Evolutionary conservation across 164 flowering plant genomes (phyloP), one percentile per base, ranked within the genome.

Genomic region (Piper betle): DNA sequence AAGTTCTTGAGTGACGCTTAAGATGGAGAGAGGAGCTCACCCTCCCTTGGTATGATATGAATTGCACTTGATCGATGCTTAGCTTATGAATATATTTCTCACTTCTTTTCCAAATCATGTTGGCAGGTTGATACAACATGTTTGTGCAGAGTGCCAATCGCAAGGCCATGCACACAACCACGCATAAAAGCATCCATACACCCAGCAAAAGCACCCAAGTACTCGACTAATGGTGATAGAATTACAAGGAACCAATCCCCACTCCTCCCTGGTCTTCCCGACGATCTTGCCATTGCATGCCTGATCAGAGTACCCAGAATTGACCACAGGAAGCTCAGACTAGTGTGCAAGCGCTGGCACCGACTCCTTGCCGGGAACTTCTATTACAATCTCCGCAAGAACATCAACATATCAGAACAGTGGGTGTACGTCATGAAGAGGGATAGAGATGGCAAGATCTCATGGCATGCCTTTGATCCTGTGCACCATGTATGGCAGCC

Each of bases 221-320:
- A 25, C 33, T 25, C 33, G 68, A 71, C 82, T 42, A 25, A 75
- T 20, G 80, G 84, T 37, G 82, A 77, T 41, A 81, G 77, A 37
- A 71, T 86, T 59, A 81, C 65, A 67, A 66, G 85, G 53, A 80
- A 60, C 66, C 89, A 79, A 53, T 78, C 83, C 55, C 96, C 91
- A 68, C 76, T 88, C 53, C 77, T 88, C 33, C 96, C 96, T 9
- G 96, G 93, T 56, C 91, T 88, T n/a, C 96, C 96, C 1, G 96
- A 88, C 74, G 96, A 88, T 71, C 86, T 86, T 64, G 96, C 96
- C n/a, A 83, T 88, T 59, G 91, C 93, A 55, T 88, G 96, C 77
- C 76, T 88, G 54, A 86, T 83, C 48, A 73, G 93, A 41, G 96
- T 89, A 42, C 93, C 89, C 18, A 68, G 91, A 66, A 63, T 73